Evolutionary conservation across 164 flowering plant species (phyloP), one percentile per base, ranked within the genome.

Genomic region (Berberis thunbergii): DNA sequence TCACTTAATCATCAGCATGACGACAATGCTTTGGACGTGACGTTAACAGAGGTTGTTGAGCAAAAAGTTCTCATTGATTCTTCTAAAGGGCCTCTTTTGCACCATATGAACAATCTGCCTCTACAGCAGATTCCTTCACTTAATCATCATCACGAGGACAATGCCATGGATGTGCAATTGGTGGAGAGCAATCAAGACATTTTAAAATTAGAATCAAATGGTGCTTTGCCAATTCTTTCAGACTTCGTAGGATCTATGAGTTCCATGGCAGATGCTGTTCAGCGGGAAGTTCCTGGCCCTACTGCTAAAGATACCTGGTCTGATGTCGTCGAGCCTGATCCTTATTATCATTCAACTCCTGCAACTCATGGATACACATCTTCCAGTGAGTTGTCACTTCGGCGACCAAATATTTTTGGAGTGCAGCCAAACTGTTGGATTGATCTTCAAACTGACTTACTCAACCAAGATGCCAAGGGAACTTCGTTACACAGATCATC

Each of bases 291-390:
- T 63, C 64, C 76, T 40, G 61, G 54, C 4, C 58, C 81, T 61
- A 66, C 80, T 70, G 62, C 69, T 41, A 72, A 75, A 67, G 78
- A 81, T 68, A 67, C 69, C 42, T 85, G 93, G 93, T 71, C 75
- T 39, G 68, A 71, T 39, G 72, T 66, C 49, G 67, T 73, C 65
- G 59, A 71, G 46, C 70, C 78, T 3, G 75, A 70, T 54, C 59
- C 85, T 41, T 79, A 68, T 61, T 76, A 72, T 68, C 70, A 74
- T 60, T 69, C 81, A 63, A 56, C 73, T 66, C 68, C 78, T 53
- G 50, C 45, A 52, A 76, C 69, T 67, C 74, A 63, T 65, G 81
- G 75, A 43, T 83, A 68, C 72, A 41, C 73, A 41, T 45, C 84
- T 70, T 45, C 75, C 41, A 54, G 75, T 61, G 80, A 76, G 65